Conservation (phyloP, 768 basidiomycete species). For the Pleurotus djamor region DNA sequence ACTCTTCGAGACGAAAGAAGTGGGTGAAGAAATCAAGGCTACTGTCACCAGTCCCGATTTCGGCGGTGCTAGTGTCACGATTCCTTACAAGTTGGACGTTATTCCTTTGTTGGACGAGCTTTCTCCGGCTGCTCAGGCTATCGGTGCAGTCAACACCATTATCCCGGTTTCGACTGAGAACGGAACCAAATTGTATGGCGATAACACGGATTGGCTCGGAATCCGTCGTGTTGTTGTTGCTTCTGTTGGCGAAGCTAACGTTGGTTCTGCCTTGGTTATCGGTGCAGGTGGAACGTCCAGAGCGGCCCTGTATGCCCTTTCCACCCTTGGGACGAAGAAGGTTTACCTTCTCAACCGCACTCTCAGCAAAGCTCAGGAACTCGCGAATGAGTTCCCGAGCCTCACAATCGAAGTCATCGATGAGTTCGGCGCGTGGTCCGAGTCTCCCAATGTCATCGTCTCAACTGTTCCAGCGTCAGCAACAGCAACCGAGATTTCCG, state of each 20-base stretch:
- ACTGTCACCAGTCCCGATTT: constrained; percentile 69
- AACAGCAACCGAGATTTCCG: constrained; percentile 30
- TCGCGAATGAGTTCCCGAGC: constrained; percentile 67
- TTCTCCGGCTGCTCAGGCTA: constrained; percentile 76
- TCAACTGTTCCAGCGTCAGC: constrained; percentile 85
- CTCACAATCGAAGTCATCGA: constrained; percentile 61
- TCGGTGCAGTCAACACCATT: constrained; percentile 97
- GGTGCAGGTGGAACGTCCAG: constrained; percentile 96
- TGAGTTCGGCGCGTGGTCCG: constrained; percentile 30
- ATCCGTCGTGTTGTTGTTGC: constrained; percentile 59
- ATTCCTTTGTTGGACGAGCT: constrained; percentile 80
- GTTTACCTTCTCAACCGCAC: constrained; percentile 94
- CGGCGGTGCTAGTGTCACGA: constrained; percentile 96
- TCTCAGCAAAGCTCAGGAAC: constrained; percentile 60
- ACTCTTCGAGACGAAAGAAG: constrained; percentile 68
- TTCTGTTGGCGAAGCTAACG: constrained; percentile 33
- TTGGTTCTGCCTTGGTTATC: constrained; percentile 73
- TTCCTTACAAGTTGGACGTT: constrained; percentile 91
- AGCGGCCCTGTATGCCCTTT: constrained; percentile 89
- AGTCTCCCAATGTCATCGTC: constrained; percentile 71
- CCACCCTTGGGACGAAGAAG: constrained; percentile 57
- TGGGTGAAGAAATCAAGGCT: constrained; percentile 64
- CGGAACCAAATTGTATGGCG: constrained; percentile 67
- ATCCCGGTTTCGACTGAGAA: constrained; percentile 45
- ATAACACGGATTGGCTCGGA: constrained; percentile 97